Evolutionary conservation across 306 rosid species (phyloP), one percentile per base, ranked within the genome.

Genomic region (Abrus pulchellus): DNA sequence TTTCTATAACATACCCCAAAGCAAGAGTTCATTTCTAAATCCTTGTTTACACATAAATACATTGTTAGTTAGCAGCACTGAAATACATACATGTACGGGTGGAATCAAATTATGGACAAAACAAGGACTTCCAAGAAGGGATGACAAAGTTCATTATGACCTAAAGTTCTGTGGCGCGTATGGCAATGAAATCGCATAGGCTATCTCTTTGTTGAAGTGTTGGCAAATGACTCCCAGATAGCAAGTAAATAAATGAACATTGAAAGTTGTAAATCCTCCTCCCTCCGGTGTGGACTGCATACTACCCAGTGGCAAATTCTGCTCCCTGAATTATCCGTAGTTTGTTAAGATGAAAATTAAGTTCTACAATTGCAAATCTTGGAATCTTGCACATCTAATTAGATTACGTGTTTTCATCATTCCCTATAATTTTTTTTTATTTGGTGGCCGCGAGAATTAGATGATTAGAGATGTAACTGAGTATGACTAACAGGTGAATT

Each of bases 321-420:
- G 74, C 80, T 62, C 60, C 89, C 90, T 87, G 89, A 53, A 80
- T 40, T 40, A 11, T 34, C 29, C 27, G 8, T 27, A 8, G 57
- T 52, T 64, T 20, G 53, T 64, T 61, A n/a, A 8, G 20, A 34
- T 50, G 45, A 53, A 74, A 57, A 49, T n/a, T 5, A 33, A 60
- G 55, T 29, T 28, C 12, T 9, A 10, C 5, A n/a, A 14, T 38
- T 9, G 76, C 83, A 75, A 50, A 68, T 40, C 49, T 11, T 44
- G 82, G 48, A 30, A 43, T 62, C 6, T 45, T 2, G 12, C 61
- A 36, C 32, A 6, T 55, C 45, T 27, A 67, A 34, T 59, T 50
- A 8, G 14, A 10, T 56, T 4, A 53, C 20, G 7, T 34, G 76
- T n/a, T 0, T 5, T 74, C 12, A 34, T 27, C 69, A 59, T 63